phyloP scores from a whole-genome alignment of 83 land plant species.

The Larix sibirica region DNA sequence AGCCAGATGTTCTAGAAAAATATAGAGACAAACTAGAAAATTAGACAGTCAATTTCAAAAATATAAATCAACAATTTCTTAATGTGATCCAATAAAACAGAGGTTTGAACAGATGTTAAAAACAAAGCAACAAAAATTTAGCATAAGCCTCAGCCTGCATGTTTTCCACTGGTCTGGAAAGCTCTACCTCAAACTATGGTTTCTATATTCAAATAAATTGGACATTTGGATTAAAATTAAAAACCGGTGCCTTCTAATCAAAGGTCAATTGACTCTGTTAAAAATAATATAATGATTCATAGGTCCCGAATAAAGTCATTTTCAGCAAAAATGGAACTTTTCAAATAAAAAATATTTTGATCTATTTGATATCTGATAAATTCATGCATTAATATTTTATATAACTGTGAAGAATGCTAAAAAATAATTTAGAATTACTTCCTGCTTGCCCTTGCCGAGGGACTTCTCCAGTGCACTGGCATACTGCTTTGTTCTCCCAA shows the following conservation, averaged over 20 bases:
- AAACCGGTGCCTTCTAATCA: background rate
- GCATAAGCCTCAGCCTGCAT: too few relatives aligned
- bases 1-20: background rate
- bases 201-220: background rate
- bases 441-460: slow-evolving; percentile 53
- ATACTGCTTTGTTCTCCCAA: slow-evolving; percentile 71
- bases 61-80: background rate
- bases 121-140: background rate
- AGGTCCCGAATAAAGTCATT: background rate
- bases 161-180: background rate
- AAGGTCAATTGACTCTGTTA: background rate
- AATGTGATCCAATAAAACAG: background rate
- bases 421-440: too few relatives aligned
- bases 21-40: background rate
- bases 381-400: too few relatives aligned
- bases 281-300: background rate
- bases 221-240: background rate
- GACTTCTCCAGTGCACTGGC: slow-evolving; percentile 68
- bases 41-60: background rate
- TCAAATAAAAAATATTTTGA: too few relatives aligned
- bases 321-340: background rate
- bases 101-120: background rate
- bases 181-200: background rate
- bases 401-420: too few relatives aligned
- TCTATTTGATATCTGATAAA: too few relatives aligned